Evolutionary conservation across 306 rosid species (phyloP).

Genomic region (Medicago arabica): DNA sequence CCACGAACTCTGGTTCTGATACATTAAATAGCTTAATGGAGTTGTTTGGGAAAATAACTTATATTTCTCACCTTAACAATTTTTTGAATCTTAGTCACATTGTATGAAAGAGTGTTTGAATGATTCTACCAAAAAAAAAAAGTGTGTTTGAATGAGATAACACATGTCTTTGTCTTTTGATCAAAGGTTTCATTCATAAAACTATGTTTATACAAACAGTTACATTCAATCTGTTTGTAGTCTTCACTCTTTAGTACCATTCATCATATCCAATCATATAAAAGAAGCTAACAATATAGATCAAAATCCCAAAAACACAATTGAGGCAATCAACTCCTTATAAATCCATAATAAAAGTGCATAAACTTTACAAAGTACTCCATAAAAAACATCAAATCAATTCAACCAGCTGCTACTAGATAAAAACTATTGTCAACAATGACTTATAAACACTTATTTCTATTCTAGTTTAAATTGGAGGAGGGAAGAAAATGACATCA

Average conservation of each 20-base stretch:
- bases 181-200: too few relatives aligned
- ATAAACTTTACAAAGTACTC: not conserved
- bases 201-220: too few relatives aligned
- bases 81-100: too few relatives aligned
- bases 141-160: too few relatives aligned
- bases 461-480: slow-evolving; percentile 54
- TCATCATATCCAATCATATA: not conserved
- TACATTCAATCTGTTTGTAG: too few relatives aligned
- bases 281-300: not conserved
- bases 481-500: slow-evolving; percentile 87
- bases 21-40: too few relatives aligned
- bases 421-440: not conserved
- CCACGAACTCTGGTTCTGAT: too few relatives aligned
- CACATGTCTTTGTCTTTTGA: too few relatives aligned
- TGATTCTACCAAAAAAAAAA: too few relatives aligned
- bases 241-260: not conserved
- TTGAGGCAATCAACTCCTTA: not conserved
- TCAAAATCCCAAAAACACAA: not conserved
- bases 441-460: not conserved
- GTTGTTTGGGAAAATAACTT: too few relatives aligned
- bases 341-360: not conserved
- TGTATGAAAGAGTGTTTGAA: too few relatives aligned
- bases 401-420: not conserved
- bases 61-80: too few relatives aligned
- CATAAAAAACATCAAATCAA: not conserved